Conservation (phyloP, 1,139 yeast species). For the Chernovozyma sophiae-reginae region DNA sequence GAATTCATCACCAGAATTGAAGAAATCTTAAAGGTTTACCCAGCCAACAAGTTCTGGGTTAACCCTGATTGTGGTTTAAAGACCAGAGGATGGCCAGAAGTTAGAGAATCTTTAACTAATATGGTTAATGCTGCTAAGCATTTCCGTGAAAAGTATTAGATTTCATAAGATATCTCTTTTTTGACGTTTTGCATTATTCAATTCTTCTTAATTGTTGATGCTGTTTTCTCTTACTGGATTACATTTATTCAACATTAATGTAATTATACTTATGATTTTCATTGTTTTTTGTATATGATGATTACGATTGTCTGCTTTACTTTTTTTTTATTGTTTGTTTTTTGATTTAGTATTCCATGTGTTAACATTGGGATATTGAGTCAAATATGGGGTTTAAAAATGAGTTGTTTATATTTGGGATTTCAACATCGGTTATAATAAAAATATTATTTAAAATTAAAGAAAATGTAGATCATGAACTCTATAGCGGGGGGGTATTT, state of each 20-base stretch:
- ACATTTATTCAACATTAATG: slow-evolving; percentile 71
- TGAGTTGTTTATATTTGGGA: slow-evolving; percentile 28
- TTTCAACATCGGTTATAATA: slow-evolving; percentile 48
- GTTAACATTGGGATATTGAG: slow-evolving; percentile 12
- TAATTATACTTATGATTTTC: slow-evolving; percentile 27
- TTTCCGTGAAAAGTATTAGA: slow-evolving; percentile 65
- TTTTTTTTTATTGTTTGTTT: slow-evolving; percentile 15
- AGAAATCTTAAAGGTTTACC: slow-evolving; percentile 94
- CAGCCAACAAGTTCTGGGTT: slow-evolving; percentile 98
- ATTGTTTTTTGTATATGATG: slow-evolving; percentile 16
- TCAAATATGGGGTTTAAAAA: slow-evolving; percentile 33
- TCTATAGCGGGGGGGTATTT: neutral
- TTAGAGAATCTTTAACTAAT: slow-evolving; percentile 80
- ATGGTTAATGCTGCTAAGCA: slow-evolving; percentile 99
- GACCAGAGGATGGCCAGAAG: slow-evolving; percentile 96
- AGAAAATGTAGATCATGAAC: neutral
- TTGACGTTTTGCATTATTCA: slow-evolving; percentile 24
- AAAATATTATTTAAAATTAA: slow-evolving; percentile 8
- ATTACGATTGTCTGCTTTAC: slow-evolving; percentile 17
- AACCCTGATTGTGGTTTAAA: slow-evolving; percentile 99
- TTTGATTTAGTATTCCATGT: slow-evolving; percentile 9
- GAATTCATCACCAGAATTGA: slow-evolving; percentile 92
- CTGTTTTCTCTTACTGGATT: slow-evolving; percentile 32
- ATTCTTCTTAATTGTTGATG: slow-evolving; percentile 37
- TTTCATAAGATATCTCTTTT: slow-evolving; percentile 2